These are phyloP conservation scores for Dendrocalamus sinicus DNA, from an alignment of 176 grass and related monocot species.

Conservation along the genomic window DNA sequence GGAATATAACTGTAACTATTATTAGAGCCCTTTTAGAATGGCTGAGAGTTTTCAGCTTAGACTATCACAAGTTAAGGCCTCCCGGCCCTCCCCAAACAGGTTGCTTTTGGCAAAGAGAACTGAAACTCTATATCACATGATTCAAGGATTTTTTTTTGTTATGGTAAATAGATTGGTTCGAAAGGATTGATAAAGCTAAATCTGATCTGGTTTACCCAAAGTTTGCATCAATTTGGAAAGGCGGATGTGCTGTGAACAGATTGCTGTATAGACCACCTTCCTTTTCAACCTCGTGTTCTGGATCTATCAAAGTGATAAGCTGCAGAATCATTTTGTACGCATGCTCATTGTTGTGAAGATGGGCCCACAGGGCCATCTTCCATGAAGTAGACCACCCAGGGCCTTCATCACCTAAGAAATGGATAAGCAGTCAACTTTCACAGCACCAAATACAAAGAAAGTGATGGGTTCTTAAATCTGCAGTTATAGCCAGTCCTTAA, in stretches of 20 bases:
- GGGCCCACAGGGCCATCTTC: conserved; percentile 96
- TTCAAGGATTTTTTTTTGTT: not conserved
- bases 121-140: not conserved
- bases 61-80: not conserved
- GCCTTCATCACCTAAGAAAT: conserved; percentile 69
- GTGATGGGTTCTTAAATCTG: not conserved
- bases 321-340: conserved; percentile 87
- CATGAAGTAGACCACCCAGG: conserved; percentile 96
- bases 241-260: conserved; percentile 89
- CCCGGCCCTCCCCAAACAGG: not conserved
- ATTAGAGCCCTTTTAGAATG: not conserved
- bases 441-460: conserved; percentile 11
- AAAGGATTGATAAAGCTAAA: conserved; percentile 9
- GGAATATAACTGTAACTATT: not conserved
- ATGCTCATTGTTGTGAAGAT: conserved; percentile 76
- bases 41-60: not conserved
- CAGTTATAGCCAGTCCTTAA: not conserved
- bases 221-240: conserved; percentile 98
- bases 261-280: conserved; percentile 99
- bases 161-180: not conserved
- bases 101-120: not conserved
- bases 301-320: conserved; percentile 83
- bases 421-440: conserved; percentile 23
- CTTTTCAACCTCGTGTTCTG: conserved; percentile 57
- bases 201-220: conserved; percentile 66